Base-by-base conservation (phyloP, 2,329 filamentous ascomycete species). In the Aschersonia sp. region DNA sequence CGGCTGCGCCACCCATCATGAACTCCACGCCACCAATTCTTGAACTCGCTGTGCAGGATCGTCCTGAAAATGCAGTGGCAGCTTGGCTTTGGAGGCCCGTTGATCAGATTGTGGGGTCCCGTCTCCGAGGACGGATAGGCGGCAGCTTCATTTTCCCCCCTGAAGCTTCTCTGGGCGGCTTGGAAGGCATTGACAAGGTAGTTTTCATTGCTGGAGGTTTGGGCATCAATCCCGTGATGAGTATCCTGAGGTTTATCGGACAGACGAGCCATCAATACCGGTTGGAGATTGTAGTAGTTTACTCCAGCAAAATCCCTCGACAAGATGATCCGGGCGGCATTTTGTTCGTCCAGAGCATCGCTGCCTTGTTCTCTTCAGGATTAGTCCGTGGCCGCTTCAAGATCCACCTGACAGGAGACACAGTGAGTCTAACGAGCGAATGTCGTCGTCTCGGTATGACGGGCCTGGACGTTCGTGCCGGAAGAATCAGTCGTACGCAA, bases 61-160 rank as follows among this genome's bases (percentile, higher is more conserved):
- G 84, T 1, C 78, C 81, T 0, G 65, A 68, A 1, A 94, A 88
- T 55, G 81, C 83, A 0, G 72, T 84, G 0, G 86, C 86, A 0
- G 77, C 77, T 45, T 94, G 83, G 80, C 72, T 94, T 5, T 94
- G 84, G 83, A 72, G 68, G 43, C 64, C 74, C 0, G 52, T 57
- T 3, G 57, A 67, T 1, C 63, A 76, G 9, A 79, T 92, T 46
- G 52, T 84, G 2, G 73, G 75, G 1, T 65, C 69, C 9, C 65
- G 72, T 45, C 64, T 94, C 11, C 66, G 65, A 1, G 79, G 94
- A 32, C 76, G 87, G 32, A 77, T 92, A 1, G 88, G 88, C 1
- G 88, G 88, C 0, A 81, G 78, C 54, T 95, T 95, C 57, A 73
- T 83, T 4, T 94, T 81, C 70, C 88, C 88, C 0, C 85, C 84